Evolutionary conservation across 2,329 filamentous ascomycete genomes (phyloP), one percentile per base, ranked within the genome.

Genomic region (Aspergillus sp.): DNA sequence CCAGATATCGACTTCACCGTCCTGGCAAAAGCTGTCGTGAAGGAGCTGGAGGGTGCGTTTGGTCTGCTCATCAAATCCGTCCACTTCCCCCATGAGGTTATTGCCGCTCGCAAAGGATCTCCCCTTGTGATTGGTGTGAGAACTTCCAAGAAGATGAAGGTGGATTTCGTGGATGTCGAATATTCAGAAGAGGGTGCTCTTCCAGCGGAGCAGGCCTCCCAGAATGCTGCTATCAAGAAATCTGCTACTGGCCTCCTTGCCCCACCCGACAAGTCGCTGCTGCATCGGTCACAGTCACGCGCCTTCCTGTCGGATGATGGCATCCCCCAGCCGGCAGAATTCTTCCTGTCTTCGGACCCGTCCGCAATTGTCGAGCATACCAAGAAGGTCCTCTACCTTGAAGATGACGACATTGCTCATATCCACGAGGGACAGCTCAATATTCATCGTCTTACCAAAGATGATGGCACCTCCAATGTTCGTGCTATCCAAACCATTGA

Each of bases 301-400:
- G 93, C 93, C 53, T 98, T 98, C 80, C 88, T 98, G 76, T 97
- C 91, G 44, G 93, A 98, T 64, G 93, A 98, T 70, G 93, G 93
- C 69, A 86, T 90, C 70, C 93, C 93, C 56, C 95, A 97, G 81
- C 91, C 93, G 51, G 91, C 91, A 60, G 93, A 98, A 72, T 98
- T 98, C 78, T 98, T 97, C 83, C 82, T 98, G 56, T 98, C 93
- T 46, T 98, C 93, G 47, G 93, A 98, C 72, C 93, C 93, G 12
- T 96, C 93, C 34, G 91, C 93, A 62, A 96, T 98, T 62, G 87
- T 98, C 57, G 93, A 98, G 79, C 93, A 98, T 81, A 98, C 93
- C 68, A 98, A 98, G 83, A 98, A 97, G 82, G 93, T 98, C 53
- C 85, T 98, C 72, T 98, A 98, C 78, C 86, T 98, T 44, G 93